Base-by-base conservation (phyloP, 1,139 yeast species). In the Scheffersomyces lignicola region DNA sequence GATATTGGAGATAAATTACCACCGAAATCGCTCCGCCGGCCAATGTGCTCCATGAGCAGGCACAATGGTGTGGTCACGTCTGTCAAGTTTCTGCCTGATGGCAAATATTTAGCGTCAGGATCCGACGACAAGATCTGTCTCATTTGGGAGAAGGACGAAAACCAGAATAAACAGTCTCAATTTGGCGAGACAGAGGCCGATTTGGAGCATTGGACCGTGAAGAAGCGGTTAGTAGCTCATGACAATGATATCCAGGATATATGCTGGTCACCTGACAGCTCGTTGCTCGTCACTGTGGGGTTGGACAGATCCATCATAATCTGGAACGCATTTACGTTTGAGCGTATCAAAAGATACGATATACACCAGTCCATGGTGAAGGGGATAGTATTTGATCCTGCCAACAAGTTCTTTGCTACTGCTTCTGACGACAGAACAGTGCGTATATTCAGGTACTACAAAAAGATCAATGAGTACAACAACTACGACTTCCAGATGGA, bases 371-470 rank as follows among this genome's bases (percentile, higher is more conserved):
- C 95, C 4, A 92, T 88, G 68, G 97, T 94, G 23, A 92, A 92
- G 59, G 98, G 98, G 34, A 86, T 92, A 9, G 92, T 92, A 1
- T 92, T 92, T 58, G 99, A 92, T 56, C 99, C 97, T 0, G 98
- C 98, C 2, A 90, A 89, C 55, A 92, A 92, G 60, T 92, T 88
- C 58, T 94, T 92, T 65, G 97, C 96, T 7, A 92, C 98, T 0
- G 92, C 95, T 13, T 85, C 96, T 1, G 98, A 92, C 59, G 99
- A 92, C 59, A 71, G 97, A 52, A 83, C 97, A 0, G 83, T 92
- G 32, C 72, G 95, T 39, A 78, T 92, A 21, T 86, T 90, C 49
- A 71, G 97, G 38, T 92, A 90, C 56, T 88, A 88, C 49, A 80
- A 83, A 41, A 69, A 69, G 42, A 45, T 62, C 36, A 76, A 80